Evolutionary conservation across 2,329 filamentous ascomycete genomes (phyloP).

Genomic region (Botrytis aclada): DNA sequence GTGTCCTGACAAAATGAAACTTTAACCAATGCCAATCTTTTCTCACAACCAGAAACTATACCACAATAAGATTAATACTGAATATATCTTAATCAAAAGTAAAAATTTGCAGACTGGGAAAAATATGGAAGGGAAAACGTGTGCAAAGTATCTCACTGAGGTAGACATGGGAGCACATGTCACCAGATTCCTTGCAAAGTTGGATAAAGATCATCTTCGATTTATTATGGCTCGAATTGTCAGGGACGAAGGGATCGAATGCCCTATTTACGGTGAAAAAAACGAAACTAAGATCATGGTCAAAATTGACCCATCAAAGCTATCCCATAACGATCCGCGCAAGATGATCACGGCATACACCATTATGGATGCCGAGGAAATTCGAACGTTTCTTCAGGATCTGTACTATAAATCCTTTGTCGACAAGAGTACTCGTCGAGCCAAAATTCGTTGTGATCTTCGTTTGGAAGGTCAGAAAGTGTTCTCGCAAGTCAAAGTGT

Average conservation of each 20-base stretch:
- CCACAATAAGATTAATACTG: neutral
- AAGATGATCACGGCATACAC: neutral
- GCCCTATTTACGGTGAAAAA: neutral
- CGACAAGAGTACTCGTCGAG: neutral
- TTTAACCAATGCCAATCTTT: neutral
- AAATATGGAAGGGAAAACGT: neutral
- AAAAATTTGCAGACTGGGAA: neutral
- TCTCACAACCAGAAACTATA: neutral
- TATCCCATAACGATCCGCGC: neutral
- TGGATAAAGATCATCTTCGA: neutral
- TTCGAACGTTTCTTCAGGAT: neutral
- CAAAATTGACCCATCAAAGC: neutral
- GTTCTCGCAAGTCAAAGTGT: neutral
- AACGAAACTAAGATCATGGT: neutral
- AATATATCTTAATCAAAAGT: neutral
- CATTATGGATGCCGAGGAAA: neutral
- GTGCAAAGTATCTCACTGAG: neutral
- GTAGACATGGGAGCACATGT: neutral
- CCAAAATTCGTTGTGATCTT: neutral
- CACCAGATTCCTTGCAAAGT: neutral
- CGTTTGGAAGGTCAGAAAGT: neutral
- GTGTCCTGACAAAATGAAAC: neutral
- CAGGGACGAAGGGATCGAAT: neutral
- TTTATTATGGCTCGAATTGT: neutral
- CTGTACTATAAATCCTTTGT: neutral